Evolutionary conservation across 768 basidiomycete genomes (phyloP), one percentile per base, ranked within the genome.

Genomic region (Roridomyces roridus): DNA sequence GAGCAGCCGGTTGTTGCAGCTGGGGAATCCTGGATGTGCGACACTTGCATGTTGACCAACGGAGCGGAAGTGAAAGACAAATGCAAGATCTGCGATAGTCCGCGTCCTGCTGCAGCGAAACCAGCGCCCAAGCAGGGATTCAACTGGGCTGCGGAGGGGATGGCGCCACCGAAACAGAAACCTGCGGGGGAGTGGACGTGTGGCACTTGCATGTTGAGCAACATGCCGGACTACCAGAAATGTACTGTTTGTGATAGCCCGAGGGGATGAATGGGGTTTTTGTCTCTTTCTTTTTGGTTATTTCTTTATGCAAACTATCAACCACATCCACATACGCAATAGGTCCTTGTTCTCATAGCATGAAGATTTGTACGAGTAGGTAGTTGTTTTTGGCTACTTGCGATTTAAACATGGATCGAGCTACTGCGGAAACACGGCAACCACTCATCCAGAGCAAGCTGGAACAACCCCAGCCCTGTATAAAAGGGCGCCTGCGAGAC

Each of bases 21-120:
- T n/a, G n/a, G n/a, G 45, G 59, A 61, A 17, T 63, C 58, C n/a
- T 91, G 89, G 89, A 81, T 61, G 15, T 92, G 89, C 66, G 70
- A 68, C 0, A 62, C 68, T 4, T 92, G 91, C 57, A 73, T 71
- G 67, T 63, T 86, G 47, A 59, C 66, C 39, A 90, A 86, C 67
- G 74, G 77, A 18, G 72, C 74, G 18, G 70, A 71, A 36, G 79
- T 72, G 18, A 63, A 62, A 21, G 76, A 74, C 8, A 81, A 85
- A 63, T 88, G 87, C 67, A 68, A 66, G 2, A 46, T 82, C 40
- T 88, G 85, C 58, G 83, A 85, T 11, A 48, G 73, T 14, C 73
- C 76, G 35, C 74, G 74, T 37, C 70, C 61, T 31, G 64, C 44
- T 15, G 49, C 31, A 5, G 39, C 57, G 2, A 17, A 28, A 25